Conservation (phyloP, 1,284 basidiomycete genomes). For the Amylostereum chailletii region DNA sequence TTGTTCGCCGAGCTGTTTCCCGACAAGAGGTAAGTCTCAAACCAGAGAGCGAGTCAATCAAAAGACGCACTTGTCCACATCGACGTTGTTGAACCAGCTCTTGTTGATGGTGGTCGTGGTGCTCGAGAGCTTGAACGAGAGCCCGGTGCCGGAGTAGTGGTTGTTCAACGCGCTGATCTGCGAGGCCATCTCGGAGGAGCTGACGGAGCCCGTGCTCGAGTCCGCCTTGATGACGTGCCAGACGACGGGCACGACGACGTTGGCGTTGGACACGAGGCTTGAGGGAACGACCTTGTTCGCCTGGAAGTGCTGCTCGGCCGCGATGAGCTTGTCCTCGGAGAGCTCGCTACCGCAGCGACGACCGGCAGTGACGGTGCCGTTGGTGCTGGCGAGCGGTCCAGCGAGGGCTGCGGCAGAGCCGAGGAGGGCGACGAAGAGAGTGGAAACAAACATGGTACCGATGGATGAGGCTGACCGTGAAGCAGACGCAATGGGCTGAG, state of each 20-base stretch:
- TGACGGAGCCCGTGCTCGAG: conserved; percentile 16
- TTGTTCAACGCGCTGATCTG: conserved; percentile 40
- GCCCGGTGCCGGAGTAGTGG: conserved; percentile 32
- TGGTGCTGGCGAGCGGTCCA: conserved; percentile 8
- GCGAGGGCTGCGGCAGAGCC: conserved; percentile 10
- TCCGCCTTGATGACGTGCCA: conserved; percentile 39
- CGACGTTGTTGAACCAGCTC: conserved; percentile 39
- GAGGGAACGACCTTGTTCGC: conserved; percentile 27
- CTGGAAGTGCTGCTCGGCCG: conserved; percentile 34
- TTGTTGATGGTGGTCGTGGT: conserved; percentile 39
- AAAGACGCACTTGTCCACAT: conserved; percentile 20
- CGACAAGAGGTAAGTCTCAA: neutral
- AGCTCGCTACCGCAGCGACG: conserved; percentile 29
- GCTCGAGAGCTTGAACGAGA: conserved; percentile 33
- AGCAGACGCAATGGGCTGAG: no score
- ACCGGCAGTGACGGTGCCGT: conserved; percentile 2
- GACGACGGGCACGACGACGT: conserved; percentile 30
- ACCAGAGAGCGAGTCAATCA: neutral
- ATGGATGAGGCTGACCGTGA: no score
- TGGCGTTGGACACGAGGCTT: conserved; percentile 18
- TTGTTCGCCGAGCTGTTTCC: conserved; percentile 25
- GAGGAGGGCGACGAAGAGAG: conserved; percentile 12
- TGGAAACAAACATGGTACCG: conserved; percentile 12
- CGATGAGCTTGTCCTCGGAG: conserved; percentile 25
- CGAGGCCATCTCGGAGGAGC: conserved; percentile 26